These are phyloP conservation scores for Sicyos edulis DNA, from an alignment of 306 rosid species.

Conservation along the genomic window DNA sequence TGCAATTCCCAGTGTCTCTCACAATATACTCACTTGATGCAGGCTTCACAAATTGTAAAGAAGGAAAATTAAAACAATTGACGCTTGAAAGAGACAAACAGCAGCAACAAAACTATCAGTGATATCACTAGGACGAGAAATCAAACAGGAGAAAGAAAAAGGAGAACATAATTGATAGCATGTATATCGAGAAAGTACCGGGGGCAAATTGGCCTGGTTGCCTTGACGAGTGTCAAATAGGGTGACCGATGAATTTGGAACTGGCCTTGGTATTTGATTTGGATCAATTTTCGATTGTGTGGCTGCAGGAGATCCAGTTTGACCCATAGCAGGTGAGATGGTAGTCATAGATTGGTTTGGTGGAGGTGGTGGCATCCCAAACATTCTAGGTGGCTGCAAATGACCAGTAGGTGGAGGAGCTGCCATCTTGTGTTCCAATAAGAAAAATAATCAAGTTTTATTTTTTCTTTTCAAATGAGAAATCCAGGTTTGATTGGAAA, in stretches of 20 bases:
- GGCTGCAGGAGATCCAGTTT: constrained; percentile 76
- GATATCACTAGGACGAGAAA: constrained; percentile 18
- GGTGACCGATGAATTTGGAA: constrained; percentile 69
- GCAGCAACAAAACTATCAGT: constrained; percentile 18
- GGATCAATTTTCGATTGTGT: constrained; percentile 93
- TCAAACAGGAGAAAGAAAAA: constrained; percentile 13
- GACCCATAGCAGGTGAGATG: constrained; percentile 72
- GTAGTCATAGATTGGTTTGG: constrained; percentile 95
- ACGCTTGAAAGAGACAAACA: constrained; percentile 18
- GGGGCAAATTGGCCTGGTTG: constrained; percentile 88
- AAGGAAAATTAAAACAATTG: constrained; percentile 18
- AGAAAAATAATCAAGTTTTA: constrained; percentile 13
- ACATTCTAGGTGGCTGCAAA: constrained; percentile 75
- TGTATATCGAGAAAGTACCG: constrained; percentile 41
- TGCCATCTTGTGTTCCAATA: constrained; percentile 38
- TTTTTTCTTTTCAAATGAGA: background rate
- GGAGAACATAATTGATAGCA: background rate
- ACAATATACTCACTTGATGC: constrained; percentile 87
- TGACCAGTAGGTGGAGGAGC: constrained; percentile 66
- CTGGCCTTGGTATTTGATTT: constrained; percentile 92
- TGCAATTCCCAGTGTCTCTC: constrained; percentile 88
- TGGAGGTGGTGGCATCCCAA: constrained; percentile 75
- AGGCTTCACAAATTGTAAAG: constrained; percentile 49
- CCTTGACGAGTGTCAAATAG: constrained; percentile 87
- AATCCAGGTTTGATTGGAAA: background rate